Percentiles rank a stretch among this genome's conserved stretches.
phyloP scores from a whole-genome alignment of 164 flowering plant species.

The Nymphaea thermarum region DNA sequence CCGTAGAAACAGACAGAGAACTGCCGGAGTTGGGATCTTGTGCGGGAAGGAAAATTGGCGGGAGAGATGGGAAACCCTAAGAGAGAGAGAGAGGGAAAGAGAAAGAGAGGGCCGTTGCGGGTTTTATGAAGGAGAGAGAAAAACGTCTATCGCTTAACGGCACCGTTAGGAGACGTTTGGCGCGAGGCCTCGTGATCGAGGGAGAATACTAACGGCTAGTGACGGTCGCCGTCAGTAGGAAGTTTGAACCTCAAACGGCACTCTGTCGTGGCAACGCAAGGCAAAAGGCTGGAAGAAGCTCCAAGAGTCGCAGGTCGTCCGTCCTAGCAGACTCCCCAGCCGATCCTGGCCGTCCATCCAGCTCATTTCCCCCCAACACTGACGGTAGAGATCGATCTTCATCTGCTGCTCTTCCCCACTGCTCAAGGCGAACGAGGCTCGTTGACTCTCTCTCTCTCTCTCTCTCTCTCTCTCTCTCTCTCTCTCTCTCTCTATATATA shows the following conservation, averaged over 20 bases:
- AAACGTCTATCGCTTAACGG: neutral
- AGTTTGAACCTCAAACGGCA: slow-evolving; percentile 3
- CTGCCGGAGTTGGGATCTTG: neutral
- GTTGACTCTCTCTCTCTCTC: no score
- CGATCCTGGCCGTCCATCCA: neutral
- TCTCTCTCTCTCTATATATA: no score
- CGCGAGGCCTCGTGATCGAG: neutral
- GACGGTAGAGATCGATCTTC: no score
- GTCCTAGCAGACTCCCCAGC: neutral
- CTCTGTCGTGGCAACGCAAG: neutral
- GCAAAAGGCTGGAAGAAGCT: neutral
- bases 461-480: no score
- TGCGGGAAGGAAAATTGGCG: neutral
- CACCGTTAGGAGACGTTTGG: neutral
- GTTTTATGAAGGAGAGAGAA: neutral
- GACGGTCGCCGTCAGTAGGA: slow-evolving; percentile 1
- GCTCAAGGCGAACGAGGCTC: no score
- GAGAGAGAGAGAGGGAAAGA: neutral
- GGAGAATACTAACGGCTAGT: neutral
- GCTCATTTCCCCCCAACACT: no score
- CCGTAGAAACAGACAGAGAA: neutral
- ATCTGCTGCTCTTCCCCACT: no score
- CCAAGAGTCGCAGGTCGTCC: neutral
- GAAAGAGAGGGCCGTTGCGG: slow-evolving; percentile 1
- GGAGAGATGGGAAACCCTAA: neutral